These are phyloP conservation scores for Thraustochytrium aureum DNA, from an alignment of 352 stramenopile species.

Conservation along the genomic window DNA sequence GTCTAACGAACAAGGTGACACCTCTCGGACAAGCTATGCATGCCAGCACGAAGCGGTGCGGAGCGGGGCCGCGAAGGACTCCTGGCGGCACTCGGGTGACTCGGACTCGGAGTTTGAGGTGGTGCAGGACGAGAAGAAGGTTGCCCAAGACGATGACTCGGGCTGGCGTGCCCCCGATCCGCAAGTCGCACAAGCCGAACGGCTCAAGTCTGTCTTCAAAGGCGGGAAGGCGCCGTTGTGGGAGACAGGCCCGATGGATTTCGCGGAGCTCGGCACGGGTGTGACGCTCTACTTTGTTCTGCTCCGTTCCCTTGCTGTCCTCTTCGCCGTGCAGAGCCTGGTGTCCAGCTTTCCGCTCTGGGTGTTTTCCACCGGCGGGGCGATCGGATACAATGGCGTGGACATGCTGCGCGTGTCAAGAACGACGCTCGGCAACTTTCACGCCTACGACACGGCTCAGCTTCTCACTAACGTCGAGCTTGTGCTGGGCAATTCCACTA, in stretches of 20 bases:
- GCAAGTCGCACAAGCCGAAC: too few species aligned
- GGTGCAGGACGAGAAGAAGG: too few species aligned
- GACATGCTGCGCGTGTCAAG: neutral
- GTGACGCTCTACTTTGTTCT: slow-evolving; percentile 38
- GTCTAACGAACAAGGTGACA: too few species aligned
- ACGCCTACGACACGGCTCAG: neutral
- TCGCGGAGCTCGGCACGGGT: slow-evolving; percentile 16
- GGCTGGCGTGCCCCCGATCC: too few species aligned
- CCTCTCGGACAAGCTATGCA: too few species aligned
- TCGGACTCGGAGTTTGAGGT: too few species aligned
- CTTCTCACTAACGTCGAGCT: neutral
- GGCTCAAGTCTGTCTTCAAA: too few species aligned
- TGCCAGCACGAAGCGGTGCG: too few species aligned
- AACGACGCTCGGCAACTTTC: slow-evolving; percentile 45
- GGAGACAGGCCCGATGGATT: neutral
- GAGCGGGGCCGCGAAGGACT: too few species aligned
- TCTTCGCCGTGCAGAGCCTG: slow-evolving; percentile 28
- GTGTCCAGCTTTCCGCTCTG: neutral
- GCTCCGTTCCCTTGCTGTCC: slow-evolving; percentile 16
- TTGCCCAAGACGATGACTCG: too few species aligned
- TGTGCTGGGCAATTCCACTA: neutral
- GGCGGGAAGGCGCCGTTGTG: too few species aligned
- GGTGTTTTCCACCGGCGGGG: neutral
- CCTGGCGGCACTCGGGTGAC: too few species aligned
- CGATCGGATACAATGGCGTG: neutral